Conservation (phyloP, 345 rosid genomes). For the Hypericum androsaemum region DNA sequence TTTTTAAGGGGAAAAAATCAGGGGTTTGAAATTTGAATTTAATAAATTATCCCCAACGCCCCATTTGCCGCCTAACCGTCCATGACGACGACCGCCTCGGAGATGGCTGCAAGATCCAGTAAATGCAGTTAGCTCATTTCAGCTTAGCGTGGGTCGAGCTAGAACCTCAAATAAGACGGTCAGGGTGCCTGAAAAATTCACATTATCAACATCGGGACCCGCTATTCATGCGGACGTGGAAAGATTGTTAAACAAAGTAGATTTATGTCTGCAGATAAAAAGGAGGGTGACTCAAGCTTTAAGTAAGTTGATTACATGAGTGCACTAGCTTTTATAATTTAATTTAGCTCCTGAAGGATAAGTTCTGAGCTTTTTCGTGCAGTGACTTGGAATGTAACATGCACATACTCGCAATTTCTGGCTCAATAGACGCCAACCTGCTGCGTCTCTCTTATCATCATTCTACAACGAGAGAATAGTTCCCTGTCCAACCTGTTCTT, state of each 20-base stretch:
- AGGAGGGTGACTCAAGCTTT: slow-evolving; percentile 72
- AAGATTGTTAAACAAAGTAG: slow-evolving; percentile 44
- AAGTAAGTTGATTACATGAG: slow-evolving; percentile 40
- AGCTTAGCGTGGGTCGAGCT: slow-evolving; percentile 61
- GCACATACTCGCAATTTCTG: slow-evolving; percentile 81
- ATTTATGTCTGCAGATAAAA: slow-evolving; percentile 41
- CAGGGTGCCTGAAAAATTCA: slow-evolving; percentile 62
- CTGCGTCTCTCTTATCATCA: slow-evolving; percentile 85
- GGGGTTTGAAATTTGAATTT: too few species aligned
- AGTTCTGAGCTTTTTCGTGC: slow-evolving; percentile 8
- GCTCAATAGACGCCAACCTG: slow-evolving; percentile 70
- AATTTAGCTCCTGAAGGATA: background rate
- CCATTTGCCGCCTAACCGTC: too few species aligned
- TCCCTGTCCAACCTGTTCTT: slow-evolving; percentile 68
- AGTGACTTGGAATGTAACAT: slow-evolving; percentile 97
- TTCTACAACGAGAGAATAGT: slow-evolving; percentile 70
- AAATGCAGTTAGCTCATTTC: slow-evolving; percentile 62
- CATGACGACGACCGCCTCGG: too few species aligned
- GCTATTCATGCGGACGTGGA: slow-evolving; percentile 72
- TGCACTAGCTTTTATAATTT: background rate
- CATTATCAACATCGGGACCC: slow-evolving; percentile 70
- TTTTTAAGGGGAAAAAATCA: too few species aligned
- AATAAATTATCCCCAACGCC: too few species aligned
- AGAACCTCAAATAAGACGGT: slow-evolving; percentile 72
- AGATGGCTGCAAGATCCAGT: slow-evolving; percentile 69